Evolutionary conservation across 140 eudicot genomes (phyloP), one percentile per base, ranked within the genome.

Genomic region (Senecio squalidus): DNA sequence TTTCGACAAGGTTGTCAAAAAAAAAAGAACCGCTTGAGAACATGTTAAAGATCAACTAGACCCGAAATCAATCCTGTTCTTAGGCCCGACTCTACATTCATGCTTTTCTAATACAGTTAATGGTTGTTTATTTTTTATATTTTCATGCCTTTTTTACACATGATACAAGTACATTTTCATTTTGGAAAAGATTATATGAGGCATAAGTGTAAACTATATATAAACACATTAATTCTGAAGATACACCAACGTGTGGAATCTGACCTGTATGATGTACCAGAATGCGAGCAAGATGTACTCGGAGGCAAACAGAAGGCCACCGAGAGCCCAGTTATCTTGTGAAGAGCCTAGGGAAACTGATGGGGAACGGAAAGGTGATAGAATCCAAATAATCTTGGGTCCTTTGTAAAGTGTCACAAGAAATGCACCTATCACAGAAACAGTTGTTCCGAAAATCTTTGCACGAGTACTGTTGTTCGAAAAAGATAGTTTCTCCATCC

Each of bases 251-350:
- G 30, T 28, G 8, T 48, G 55, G 14, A 9, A 48, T 48, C 4
- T 5, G 69, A 90, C 97, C 97, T 82, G 95, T 31, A 86, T 70
- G 46, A 90, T 80, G 71, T 86, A 90, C 95, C 95, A 90, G 40
- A 86, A 74, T 9, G 97, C 88, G 33, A 84, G 86, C 30, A 87
- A 71, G 11, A 84, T 66, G 58, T 80, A 83, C 72, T 87, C 82
- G 0, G 77, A 26, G 21, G 82, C 57, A 16, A 84, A 74, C 27
- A 87, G 76, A 20, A 83, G 67, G 13, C 96, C 84, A 3, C 97
- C 97, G 6, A 86, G 68, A 21, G 82, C 68, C 97, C 97, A 89
- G n/a, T 70, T 79, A 10, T 84, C 16, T 38, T 68, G 82, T 3
- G 72, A 50, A 26, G 41, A 16, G 22, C 18, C 21, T 61, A 56